Evolutionary conservation across 2,329 filamentous ascomycete genomes (phyloP).

Genomic region (Pseudogymnoascus sp.): DNA sequence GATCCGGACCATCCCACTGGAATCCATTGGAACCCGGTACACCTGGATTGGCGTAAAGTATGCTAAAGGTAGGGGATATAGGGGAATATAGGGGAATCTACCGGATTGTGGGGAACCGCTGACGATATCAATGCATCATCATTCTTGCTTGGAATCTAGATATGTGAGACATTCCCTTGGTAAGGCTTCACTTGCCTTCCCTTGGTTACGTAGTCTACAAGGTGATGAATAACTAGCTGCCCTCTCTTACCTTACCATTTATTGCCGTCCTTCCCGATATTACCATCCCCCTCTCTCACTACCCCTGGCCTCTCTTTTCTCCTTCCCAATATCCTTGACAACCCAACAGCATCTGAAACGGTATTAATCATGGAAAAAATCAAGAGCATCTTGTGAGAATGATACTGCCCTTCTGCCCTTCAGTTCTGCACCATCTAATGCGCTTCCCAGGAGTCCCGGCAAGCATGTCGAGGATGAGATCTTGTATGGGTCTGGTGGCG

Average conservation of each 20-base stretch:
- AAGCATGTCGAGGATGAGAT: constrained; percentile 25
- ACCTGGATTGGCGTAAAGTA: neutral
- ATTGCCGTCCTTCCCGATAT: constrained; percentile 2
- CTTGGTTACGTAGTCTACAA: constrained; percentile 5
- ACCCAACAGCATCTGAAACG: constrained; percentile 2
- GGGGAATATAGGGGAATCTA: constrained; percentile 7
- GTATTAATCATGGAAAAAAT: constrained; percentile 29
- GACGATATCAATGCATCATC: constrained; percentile 11
- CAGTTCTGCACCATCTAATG: neutral
- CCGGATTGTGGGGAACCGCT: neutral
- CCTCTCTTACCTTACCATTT: constrained; percentile 7
- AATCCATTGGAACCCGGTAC: neutral
- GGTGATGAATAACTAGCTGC: constrained; percentile 9
- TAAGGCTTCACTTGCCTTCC: neutral
- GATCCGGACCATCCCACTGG: constrained; percentile 8
- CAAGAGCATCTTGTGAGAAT: constrained; percentile 29
- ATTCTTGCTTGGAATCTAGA: neutral
- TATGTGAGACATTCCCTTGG: constrained; percentile 7
- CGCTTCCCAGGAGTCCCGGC: constrained; percentile 21
- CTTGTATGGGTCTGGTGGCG: constrained; percentile 21
- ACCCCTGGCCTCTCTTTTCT: neutral
- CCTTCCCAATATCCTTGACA: constrained; percentile 6
- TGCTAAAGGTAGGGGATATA: constrained; percentile 12
- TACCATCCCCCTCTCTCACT: neutral
- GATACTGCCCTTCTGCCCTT: neutral